phyloP scores from a whole-genome alignment of 495 filamentous ascomycete species.

The Schizothecium vesticola region DNA sequence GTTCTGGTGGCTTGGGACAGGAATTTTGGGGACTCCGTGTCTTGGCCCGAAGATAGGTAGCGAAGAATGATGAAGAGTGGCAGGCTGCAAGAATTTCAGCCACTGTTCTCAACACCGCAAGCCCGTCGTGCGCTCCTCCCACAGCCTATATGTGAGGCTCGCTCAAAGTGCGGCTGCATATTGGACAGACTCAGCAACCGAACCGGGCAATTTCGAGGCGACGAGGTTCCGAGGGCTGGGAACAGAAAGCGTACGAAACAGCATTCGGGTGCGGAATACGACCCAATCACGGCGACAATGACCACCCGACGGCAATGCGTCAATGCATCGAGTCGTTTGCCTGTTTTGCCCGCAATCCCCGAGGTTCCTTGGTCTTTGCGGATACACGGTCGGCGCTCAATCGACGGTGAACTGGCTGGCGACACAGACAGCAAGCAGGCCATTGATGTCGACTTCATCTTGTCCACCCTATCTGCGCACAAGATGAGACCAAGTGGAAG shows the following conservation, averaged over 20 bases:
- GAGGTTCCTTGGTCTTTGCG: neutral
- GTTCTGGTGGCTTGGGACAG: neutral
- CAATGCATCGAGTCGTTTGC: neutral
- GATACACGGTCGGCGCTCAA: neutral
- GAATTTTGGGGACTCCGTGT: neutral
- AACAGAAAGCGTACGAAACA: neutral
- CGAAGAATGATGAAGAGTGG: neutral
- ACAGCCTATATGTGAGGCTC: neutral
- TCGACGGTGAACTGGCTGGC: neutral
- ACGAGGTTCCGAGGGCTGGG: neutral
- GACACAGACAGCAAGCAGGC: neutral
- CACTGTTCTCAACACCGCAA: neutral
- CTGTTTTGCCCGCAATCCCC: neutral
- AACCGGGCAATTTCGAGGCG: neutral
- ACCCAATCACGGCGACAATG: neutral
- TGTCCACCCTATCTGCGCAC: neutral
- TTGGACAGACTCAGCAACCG: neutral
- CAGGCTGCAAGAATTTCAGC: no score
- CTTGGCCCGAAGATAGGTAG: neutral
- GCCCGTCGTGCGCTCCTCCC: neutral
- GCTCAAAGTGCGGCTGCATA: neutral
- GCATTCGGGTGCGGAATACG: neutral
- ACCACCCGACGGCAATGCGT: neutral
- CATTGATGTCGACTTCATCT: neutral
- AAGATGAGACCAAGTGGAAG: neutral